Percentiles rank a stretch among this genome's conserved stretches.
phyloP scores from a whole-genome alignment of 2,329 filamentous ascomycete species.

The Colletotrichum godetiae region DNA sequence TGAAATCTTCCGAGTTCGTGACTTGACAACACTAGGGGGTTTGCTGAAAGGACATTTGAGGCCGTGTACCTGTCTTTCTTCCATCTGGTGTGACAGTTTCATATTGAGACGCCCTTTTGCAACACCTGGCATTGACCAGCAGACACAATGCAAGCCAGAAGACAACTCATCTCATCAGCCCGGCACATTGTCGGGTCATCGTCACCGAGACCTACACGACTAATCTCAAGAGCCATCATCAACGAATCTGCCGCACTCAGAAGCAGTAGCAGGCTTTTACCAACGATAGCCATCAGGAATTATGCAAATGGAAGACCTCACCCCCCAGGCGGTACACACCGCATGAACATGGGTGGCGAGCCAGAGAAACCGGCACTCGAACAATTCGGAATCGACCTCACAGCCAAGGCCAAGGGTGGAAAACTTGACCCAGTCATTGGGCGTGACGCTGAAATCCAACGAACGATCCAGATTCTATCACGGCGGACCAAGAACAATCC shows the following conservation, averaged over 20 bases:
- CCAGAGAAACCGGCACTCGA: constrained; percentile 89
- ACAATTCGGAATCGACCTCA: constrained; percentile 91
- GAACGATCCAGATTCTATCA: constrained; percentile 94
- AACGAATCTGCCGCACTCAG: constrained; percentile 11
- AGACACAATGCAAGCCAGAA: constrained; percentile 54
- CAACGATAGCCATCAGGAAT: constrained; percentile 55
- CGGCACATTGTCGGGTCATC: constrained; percentile 49
- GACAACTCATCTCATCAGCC: constrained; percentile 51
- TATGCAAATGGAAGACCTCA: constrained; percentile 83
- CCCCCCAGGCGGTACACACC: constrained; percentile 91
- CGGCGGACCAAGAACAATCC: constrained; percentile 96
- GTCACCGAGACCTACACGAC: constrained; percentile 42
- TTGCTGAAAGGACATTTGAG: constrained; percentile 9
- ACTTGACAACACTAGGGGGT: constrained; percentile 20
- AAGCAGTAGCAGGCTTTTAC: constrained; percentile 45
- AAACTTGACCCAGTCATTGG: constrained; percentile 98
- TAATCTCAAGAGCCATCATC: constrained; percentile 25
- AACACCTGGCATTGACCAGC: not conserved
- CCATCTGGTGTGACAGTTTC: not conserved
- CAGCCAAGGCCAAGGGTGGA: constrained; percentile 83
- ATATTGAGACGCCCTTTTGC: not conserved
- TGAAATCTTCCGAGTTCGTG: constrained; percentile 24
- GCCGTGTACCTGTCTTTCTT: not conserved
- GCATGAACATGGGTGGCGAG: constrained; percentile 85
- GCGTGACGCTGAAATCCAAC: constrained; percentile 88